phyloP scores from a whole-genome alignment of 306 rosid species.

The Vigna radiata region DNA sequence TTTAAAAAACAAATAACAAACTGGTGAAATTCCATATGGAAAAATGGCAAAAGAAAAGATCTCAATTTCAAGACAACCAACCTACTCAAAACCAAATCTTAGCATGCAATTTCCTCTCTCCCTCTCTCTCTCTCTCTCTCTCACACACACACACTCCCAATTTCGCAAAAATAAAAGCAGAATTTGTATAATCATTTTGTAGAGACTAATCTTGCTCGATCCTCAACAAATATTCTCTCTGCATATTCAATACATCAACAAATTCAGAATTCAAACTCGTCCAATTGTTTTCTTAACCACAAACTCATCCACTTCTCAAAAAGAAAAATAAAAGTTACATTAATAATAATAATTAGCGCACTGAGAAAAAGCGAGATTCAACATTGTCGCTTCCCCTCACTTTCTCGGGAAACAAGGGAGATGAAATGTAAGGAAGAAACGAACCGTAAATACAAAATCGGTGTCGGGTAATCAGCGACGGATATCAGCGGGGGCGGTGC shows the following conservation, averaged over 20 bases:
- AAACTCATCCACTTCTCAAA: too few relatives aligned
- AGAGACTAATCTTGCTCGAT: background rate
- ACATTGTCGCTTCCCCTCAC: constrained; percentile 30
- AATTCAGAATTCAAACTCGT: background rate
- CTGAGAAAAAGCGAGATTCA: constrained; percentile 5
- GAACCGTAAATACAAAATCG: constrained; percentile 36
- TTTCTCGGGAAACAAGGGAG: constrained; percentile 42
- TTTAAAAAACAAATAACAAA: too few relatives aligned
- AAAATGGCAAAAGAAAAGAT: constrained; percentile 28
- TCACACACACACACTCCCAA: background rate
- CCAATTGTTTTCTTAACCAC: too few relatives aligned
- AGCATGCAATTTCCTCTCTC: background rate
- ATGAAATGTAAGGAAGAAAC: constrained; percentile 43
- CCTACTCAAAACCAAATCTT: too few relatives aligned
- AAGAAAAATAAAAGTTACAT: too few relatives aligned
- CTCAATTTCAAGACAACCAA: background rate
- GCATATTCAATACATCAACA: background rate
- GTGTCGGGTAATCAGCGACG: constrained; percentile 26
- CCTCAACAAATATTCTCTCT: background rate
- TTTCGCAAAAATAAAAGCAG: background rate
- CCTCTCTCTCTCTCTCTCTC: background rate
- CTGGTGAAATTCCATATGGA: background rate
- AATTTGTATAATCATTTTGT: too few relatives aligned
- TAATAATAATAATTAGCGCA: background rate
- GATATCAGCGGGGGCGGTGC: constrained; percentile 43